Conservation (phyloP, 2,329 filamentous ascomycete species). For the Lachnellula cervina region DNA sequence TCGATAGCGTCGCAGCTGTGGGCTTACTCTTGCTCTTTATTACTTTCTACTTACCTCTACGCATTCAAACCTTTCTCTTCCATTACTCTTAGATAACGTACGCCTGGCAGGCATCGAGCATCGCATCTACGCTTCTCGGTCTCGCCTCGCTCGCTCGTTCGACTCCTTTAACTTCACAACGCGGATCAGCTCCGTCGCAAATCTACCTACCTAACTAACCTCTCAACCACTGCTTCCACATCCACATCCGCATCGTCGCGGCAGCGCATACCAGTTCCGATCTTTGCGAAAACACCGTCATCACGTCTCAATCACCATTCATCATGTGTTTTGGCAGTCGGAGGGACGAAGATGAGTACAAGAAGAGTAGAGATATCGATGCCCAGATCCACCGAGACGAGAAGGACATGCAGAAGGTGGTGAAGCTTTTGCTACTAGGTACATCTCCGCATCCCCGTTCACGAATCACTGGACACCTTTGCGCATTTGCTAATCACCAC, state of each 20-base stretch:
- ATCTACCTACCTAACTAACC: not conserved
- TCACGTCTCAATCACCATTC: conserved; percentile 17
- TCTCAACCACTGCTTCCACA: not conserved
- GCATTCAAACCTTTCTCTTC: not conserved
- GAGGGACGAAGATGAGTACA: conserved; percentile 39
- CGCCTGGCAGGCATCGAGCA: not conserved
- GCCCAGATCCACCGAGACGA: conserved; percentile 80
- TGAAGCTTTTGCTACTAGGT: conserved; percentile 93
- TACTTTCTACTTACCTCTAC: no score
- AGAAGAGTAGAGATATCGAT: conserved; percentile 74
- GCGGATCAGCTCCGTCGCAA: not conserved
- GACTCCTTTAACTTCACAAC: not conserved
- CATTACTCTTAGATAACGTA: not conserved
- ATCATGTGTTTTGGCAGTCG: conserved; percentile 61
- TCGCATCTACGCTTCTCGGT: not conserved
- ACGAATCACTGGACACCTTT: not conserved
- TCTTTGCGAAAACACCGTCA: conserved; percentile 1
- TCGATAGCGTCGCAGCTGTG: no score
- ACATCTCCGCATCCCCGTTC: conserved; percentile 33
- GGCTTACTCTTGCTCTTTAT: no score
- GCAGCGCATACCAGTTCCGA: conserved; percentile 2
- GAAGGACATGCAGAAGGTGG: conserved; percentile 78
- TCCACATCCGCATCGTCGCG: conserved; percentile 4
- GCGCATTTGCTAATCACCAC: conserved; percentile 15
- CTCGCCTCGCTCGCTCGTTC: not conserved